Percentiles rank a stretch among this genome's conserved stretches.
Evolutionary conservation across 257 asterid genomes (phyloP).

Genomic region (Nicotiana attenuata): DNA sequence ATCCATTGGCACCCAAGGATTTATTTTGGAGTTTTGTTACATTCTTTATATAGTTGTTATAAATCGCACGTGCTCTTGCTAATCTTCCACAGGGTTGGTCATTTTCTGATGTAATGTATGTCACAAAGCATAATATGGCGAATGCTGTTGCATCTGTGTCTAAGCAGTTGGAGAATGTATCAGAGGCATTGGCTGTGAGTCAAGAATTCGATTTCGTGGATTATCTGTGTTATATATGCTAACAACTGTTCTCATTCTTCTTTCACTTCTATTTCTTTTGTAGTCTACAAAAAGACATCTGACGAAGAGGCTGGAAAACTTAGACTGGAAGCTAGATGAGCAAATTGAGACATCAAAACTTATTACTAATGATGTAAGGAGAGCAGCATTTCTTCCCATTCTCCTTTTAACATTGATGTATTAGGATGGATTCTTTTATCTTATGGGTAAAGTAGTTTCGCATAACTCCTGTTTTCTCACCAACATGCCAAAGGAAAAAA

Average conservation of each 20-base stretch:
- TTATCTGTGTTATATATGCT: not conserved
- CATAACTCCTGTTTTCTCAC: not conserved
- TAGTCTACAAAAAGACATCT: constrained; percentile 73
- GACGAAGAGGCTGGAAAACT: constrained; percentile 61
- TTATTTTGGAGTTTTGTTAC: not conserved
- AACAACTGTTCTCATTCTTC: not conserved
- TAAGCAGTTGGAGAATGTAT: constrained; percentile 65
- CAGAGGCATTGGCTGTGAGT: constrained; percentile 73
- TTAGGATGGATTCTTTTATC: constrained; percentile 1
- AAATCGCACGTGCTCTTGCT: not conserved
- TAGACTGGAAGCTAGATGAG: constrained; percentile 77
- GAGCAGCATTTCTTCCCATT: not conserved
- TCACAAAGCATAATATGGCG: constrained; percentile 74
- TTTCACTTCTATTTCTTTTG: constrained; percentile 17
- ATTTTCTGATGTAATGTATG: constrained; percentile 71
- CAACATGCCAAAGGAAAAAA: not conserved
- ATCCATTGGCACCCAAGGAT: constrained; percentile 6
- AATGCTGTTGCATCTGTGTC: constrained; percentile 78
- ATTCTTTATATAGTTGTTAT: not conserved
- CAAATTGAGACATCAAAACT: constrained; percentile 59
- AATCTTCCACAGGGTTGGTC: constrained; percentile 56
- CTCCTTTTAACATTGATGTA: not conserved
- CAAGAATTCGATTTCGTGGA: constrained; percentile 12
- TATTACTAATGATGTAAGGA: constrained; percentile 59
- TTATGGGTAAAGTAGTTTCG: not conserved